Base-by-base conservation (phyloP, 1,139 yeast species). In the Geotrichum candidum region DNA sequence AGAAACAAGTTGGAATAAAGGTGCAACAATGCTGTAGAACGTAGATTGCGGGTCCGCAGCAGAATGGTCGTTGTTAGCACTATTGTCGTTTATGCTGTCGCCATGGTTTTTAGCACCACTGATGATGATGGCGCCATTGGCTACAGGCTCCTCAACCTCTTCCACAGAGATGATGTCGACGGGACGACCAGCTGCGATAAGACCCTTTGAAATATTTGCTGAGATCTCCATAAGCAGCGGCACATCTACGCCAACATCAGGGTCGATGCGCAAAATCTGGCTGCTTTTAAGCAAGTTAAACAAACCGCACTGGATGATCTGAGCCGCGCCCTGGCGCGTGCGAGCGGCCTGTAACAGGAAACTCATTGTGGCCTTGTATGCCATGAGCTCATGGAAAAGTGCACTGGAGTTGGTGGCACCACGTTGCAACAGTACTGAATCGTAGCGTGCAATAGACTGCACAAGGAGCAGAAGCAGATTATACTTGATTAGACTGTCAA, bases 261-360 rank as follows among this genome's bases (percentile, higher is more conserved):
- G 94, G 71, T 91, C 97, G 56, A 87, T 79, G 54, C 78, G 73
- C 59, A 90, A 76, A 67, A 90, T 82, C 45, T 77, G 76, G 56
- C 88, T 83, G 35, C 82, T 78, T 64, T 79, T 82, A 61, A 91
- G 78, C 0, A 84, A 79, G 38, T 84, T 80, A 72, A 90, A 87
- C 27, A 77, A 61, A 60, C 88, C 96, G 70, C 88, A 82, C 69
- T 90, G 92, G 35, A 90, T 76, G 63, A 92, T 76, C 63, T 86
- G 87, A 62, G 84, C 82, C 0, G 97, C 90, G 1, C 99, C 98
- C 7, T 73, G 71, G 65, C 90, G 82, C 0, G 88, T 83, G 69
- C 88, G 90, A 0, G 96, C 90, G 10, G 92, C 81, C 68, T 95
- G 82, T 1, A 86, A 80, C 64, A 92, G 77, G 61, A 91, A 80